phyloP scores from a whole-genome alignment of 352 stramenopile genomes.

The Globisporangium cystogenes region DNA sequence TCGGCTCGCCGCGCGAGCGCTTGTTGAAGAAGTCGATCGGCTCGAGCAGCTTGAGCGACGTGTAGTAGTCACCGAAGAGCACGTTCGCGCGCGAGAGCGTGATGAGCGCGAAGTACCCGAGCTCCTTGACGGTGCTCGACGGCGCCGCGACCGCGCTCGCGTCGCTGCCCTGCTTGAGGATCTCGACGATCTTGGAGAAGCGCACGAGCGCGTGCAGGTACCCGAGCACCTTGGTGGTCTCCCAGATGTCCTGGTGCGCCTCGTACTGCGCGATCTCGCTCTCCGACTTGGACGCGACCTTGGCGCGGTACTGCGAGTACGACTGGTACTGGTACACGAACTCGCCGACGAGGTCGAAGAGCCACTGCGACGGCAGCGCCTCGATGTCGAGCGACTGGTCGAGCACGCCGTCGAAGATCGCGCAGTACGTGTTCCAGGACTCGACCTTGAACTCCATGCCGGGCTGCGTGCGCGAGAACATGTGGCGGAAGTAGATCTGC shows the following conservation, averaged over 20 bases:
- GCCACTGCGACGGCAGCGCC: slow-evolving; percentile 93
- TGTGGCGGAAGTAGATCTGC: slow-evolving; percentile 96
- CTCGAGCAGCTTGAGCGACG: slow-evolving; percentile 89
- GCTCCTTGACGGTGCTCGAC: slow-evolving; percentile 80
- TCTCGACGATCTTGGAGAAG: slow-evolving; percentile 89
- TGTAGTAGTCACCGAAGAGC: slow-evolving; percentile 96
- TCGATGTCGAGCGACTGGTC: slow-evolving; percentile 77
- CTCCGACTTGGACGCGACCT: slow-evolving; percentile 64
- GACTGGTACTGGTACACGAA: slow-evolving; percentile 99
- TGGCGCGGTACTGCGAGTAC: slow-evolving; percentile 95
- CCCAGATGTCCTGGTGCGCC: slow-evolving; percentile 92
- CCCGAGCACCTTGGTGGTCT: slow-evolving; percentile 92
- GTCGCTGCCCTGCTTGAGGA: slow-evolving; percentile 60
- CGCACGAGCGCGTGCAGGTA: slow-evolving; percentile 94
- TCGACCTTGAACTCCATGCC: slow-evolving; percentile 88
- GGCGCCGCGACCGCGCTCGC: slow-evolving; percentile 26
- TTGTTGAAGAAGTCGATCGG: slow-evolving; percentile 90
- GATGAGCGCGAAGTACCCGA: slow-evolving; percentile 96
- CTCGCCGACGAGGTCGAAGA: slow-evolving; percentile 98
- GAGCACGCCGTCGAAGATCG: slow-evolving; percentile 93
- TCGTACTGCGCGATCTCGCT: slow-evolving; percentile 48
- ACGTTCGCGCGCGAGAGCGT: slow-evolving; percentile 94
- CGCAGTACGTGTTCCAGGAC: slow-evolving; percentile 92
- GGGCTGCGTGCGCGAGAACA: slow-evolving; percentile 90
- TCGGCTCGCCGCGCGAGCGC: slow-evolving; percentile 29